phyloP scores from a whole-genome alignment of 2,329 filamentous ascomycete genomes.

The Fusarium praegraminearum region DNA sequence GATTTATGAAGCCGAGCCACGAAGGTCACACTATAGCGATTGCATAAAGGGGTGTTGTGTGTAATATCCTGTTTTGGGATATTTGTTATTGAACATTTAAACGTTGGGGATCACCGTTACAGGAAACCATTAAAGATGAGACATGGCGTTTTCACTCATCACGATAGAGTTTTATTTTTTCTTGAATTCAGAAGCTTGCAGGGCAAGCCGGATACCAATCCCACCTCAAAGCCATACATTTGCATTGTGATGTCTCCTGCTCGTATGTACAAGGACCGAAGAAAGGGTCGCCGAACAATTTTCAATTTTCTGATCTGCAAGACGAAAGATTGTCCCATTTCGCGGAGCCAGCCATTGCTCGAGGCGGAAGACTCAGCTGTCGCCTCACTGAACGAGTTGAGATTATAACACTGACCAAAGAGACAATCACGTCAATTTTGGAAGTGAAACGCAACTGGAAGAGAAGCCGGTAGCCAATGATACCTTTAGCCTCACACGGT shows the following conservation, averaged over 20 bases:
- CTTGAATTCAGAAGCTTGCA: slow-evolving; percentile 10
- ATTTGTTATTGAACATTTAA: slow-evolving; percentile 24
- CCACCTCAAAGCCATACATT: slow-evolving; percentile 3
- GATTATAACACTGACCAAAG: not conserved
- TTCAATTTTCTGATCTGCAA: not conserved
- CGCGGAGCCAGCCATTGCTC: slow-evolving; percentile 30
- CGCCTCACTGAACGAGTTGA: slow-evolving; percentile 40
- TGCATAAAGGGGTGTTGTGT: slow-evolving; percentile 29
- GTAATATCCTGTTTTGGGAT: slow-evolving; percentile 8
- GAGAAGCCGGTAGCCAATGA: slow-evolving; percentile 20
- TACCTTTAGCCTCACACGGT: slow-evolving; percentile 5
- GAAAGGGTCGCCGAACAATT: not conserved
- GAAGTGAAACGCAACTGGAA: not conserved
- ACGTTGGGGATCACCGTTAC: slow-evolving; percentile 35
- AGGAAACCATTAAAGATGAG: slow-evolving; percentile 31
- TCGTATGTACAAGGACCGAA: too few relatives aligned
- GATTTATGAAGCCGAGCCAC: slow-evolving; percentile 8
- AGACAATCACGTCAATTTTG: slow-evolving; percentile 30
- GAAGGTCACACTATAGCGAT: slow-evolving; percentile 21
- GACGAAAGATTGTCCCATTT: not conserved
- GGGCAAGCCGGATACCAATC: slow-evolving; percentile 13
- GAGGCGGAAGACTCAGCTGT: slow-evolving; percentile 27
- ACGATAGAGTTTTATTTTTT: slow-evolving; percentile 31
- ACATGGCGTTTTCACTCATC: slow-evolving; percentile 28
- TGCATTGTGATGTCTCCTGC: not conserved